phyloP scores from a whole-genome alignment of 495 filamentous ascomycete genomes.

The Thermothielavioides terrestris region DNA sequence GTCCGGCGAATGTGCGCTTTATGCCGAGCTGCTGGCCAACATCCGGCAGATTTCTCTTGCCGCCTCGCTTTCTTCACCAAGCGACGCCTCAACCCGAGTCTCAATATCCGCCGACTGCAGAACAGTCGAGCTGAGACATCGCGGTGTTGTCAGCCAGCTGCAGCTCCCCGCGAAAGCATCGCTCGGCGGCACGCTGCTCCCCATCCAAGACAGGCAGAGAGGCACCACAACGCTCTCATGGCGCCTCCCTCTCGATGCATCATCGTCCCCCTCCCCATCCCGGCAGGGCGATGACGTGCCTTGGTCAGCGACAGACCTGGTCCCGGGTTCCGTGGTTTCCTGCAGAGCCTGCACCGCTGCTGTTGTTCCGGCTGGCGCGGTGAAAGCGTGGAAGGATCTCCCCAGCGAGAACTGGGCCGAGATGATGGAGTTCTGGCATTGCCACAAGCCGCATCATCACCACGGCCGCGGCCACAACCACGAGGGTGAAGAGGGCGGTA shows the following conservation, averaged over 20 bases:
- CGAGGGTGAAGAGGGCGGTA: constrained; percentile 8
- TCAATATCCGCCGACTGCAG: constrained; percentile 41
- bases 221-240: constrained; percentile 51
- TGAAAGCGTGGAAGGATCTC: constrained; percentile 80
- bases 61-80: constrained; percentile 50
- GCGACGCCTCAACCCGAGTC: constrained; percentile 38
- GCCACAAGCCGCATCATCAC: constrained; percentile 66
- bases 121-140: constrained; percentile 46
- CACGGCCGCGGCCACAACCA: constrained; percentile 27
- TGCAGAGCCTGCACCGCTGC: constrained; percentile 54
- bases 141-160: constrained; percentile 47
- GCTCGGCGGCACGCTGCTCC: constrained; percentile 29
- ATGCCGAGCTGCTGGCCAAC: constrained; percentile 81
- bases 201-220: constrained; percentile 16
- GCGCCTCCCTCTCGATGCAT: constrained; percentile 50
- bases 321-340: constrained; percentile 40
- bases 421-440: constrained; percentile 99
- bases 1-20: constrained; percentile 34
- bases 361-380: constrained; percentile 34
- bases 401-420: constrained; percentile 97
- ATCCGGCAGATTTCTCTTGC: constrained; percentile 77
- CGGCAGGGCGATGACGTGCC: constrained; percentile 38
- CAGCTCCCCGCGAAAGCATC: constrained; percentile 56
- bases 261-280: constrained; percentile 19
- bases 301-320: constrained; percentile 66